These are phyloP conservation scores for Sporothrix protearum DNA, from an alignment of 2,329 filamentous ascomycete genomes.

Conservation along the genomic window DNA sequence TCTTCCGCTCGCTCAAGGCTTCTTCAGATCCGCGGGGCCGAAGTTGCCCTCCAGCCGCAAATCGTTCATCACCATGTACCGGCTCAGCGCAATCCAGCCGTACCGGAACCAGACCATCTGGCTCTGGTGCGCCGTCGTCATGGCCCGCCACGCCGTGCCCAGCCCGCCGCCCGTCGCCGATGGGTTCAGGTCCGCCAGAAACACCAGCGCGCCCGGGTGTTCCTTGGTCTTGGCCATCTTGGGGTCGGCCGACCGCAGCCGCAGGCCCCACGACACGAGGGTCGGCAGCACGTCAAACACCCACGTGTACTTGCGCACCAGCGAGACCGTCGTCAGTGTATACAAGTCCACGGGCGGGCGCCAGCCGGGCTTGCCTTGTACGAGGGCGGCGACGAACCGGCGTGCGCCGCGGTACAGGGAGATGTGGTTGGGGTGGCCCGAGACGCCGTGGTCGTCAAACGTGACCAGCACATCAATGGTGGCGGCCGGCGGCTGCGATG, in stretches of 20 bases:
- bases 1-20: no score
- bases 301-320: slow-evolving; percentile 76
- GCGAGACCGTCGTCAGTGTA: slow-evolving; percentile 68
- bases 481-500: slow-evolving; percentile 43
- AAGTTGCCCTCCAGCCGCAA: slow-evolving; percentile 53
- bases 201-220: slow-evolving; percentile 61
- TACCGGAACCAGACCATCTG: slow-evolving; percentile 99
- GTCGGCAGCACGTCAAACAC: slow-evolving; percentile 74
- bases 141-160: slow-evolving; percentile 69
- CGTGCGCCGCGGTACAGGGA: slow-evolving; percentile 80
- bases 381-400: slow-evolving; percentile 65
- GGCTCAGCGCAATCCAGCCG: slow-evolving; percentile 85
- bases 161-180: slow-evolving; percentile 45
- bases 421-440: slow-evolving; percentile 88
- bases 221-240: slow-evolving; percentile 34
- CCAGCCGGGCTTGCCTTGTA: slow-evolving; percentile 61
- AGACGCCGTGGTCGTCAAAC: slow-evolving; percentile 80
- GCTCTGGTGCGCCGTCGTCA: slow-evolving; percentile 85
- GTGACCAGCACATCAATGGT: slow-evolving; percentile 81
- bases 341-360: slow-evolving; percentile 77
- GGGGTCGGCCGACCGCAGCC: slow-evolving; percentile 32
- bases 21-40: slow-evolving; percentile 18
- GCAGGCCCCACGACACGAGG: slow-evolving; percentile 53
- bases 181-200: slow-evolving; percentile 57
- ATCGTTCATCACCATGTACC: slow-evolving; percentile 97